Evolutionary conservation across 139 green algal species (phyloP).

Genomic region (Asterochloris sp.): DNA sequence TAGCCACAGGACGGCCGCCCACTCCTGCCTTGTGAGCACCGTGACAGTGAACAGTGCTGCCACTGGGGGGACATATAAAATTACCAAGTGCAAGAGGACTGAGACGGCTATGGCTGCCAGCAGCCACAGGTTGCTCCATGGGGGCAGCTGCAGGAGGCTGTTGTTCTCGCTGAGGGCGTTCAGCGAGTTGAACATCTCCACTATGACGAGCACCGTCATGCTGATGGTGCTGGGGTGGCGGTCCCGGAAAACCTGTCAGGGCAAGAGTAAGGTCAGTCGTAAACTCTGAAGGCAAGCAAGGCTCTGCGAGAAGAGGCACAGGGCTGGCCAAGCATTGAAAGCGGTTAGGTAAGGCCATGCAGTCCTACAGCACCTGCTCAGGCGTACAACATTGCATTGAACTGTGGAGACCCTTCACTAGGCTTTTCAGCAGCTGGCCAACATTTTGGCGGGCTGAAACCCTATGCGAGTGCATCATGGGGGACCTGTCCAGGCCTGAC

Average conservation of each 20-base stretch:
- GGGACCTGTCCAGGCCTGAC: background rate
- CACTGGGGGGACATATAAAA: conserved; percentile 82
- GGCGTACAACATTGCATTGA: too few species aligned
- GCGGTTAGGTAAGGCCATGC: too few species aligned
- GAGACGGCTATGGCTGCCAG: conserved; percentile 84
- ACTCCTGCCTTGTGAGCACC: conserved; percentile 71
- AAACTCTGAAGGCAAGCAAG: too few species aligned
- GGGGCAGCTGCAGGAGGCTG: conserved; percentile 66
- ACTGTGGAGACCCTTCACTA: too few species aligned
- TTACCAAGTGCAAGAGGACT: conserved; percentile 77
- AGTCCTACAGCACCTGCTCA: too few species aligned
- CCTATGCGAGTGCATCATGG: too few species aligned
- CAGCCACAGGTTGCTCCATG: conserved; percentile 89
- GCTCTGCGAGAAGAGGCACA: too few species aligned
- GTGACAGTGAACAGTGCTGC: conserved; percentile 78
- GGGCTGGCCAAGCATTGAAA: too few species aligned
- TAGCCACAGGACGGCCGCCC: conserved; percentile 76
- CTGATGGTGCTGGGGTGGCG: conserved; percentile 71
- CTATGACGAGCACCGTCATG: conserved; percentile 93
- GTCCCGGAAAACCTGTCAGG: conserved; percentile 71
- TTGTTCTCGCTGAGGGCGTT: conserved; percentile 94
- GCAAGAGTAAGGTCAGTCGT: too few species aligned
- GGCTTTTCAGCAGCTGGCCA: too few species aligned
- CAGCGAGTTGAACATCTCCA: conserved; percentile 99
- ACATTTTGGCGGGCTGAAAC: too few species aligned